Conservation (phyloP, 2,329 filamentous ascomycete genomes). For the Metarhizium robertsii region DNA sequence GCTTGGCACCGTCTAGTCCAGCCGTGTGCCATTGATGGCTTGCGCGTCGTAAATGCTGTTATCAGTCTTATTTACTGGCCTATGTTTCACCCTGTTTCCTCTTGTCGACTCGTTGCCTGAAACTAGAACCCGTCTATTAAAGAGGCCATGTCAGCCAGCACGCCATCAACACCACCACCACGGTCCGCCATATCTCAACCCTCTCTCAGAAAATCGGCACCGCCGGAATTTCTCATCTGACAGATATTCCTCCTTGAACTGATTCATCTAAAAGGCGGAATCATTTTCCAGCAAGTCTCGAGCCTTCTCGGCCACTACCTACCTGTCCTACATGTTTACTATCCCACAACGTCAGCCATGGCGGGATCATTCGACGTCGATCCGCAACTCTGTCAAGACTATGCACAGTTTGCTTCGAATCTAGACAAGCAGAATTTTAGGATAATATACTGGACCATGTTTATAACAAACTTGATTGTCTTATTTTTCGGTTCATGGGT, state of each 20-base stretch:
- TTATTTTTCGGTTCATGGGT: slow-evolving; percentile 34
- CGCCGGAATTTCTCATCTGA: too few species aligned
- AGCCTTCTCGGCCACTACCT: too few species aligned
- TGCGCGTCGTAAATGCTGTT: neutral
- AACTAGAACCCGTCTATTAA: too few species aligned
- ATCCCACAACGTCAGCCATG: neutral
- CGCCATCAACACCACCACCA: too few species aligned
- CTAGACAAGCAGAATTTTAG: slow-evolving; percentile 33
- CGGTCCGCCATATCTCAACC: too few species aligned
- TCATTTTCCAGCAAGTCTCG: too few species aligned
- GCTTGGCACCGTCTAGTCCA: slow-evolving; percentile 2
- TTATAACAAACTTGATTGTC: slow-evolving; percentile 32
- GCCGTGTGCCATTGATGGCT: neutral
- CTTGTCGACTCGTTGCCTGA: too few species aligned
- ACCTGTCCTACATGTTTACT: neutral
- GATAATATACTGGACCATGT: slow-evolving; percentile 37
- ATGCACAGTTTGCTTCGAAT: slow-evolving; percentile 34
- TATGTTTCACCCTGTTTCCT: neutral
- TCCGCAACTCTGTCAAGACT: slow-evolving; percentile 24
- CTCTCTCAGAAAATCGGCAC: too few species aligned
- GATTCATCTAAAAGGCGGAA: too few species aligned
- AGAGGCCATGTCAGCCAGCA: too few species aligned
- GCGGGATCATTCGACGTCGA: slow-evolving; percentile 8
- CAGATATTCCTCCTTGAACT: too few species aligned
- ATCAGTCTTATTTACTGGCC: neutral